Percentiles rank a stretch among this genome's conserved stretches.
These are phyloP conservation scores for Trametes sp. DNA, from an alignment of 1,284 basidiomycete species.

Conservation along the genomic window DNA sequence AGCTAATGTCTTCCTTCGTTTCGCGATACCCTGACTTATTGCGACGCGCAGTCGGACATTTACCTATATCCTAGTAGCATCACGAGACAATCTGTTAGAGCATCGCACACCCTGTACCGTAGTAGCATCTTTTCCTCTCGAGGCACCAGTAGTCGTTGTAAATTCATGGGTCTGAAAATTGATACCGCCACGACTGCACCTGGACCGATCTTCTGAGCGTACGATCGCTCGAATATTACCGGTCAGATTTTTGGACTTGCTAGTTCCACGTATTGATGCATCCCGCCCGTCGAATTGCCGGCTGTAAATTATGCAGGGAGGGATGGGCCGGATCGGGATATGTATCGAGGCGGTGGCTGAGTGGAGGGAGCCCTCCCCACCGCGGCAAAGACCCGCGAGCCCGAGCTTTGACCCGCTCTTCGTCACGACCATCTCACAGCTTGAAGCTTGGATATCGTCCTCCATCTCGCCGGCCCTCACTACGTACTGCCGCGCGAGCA, in stretches of 20 bases:
- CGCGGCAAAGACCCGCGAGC: neutral
- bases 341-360: conserved; percentile 16
- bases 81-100: conserved; percentile 71
- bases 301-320: neutral
- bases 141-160: conserved; percentile 37
- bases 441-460: no score
- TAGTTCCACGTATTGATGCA: neutral
- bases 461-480: no score
- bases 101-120: conserved; percentile 67
- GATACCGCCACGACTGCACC: neutral
- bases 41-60: conserved; percentile 61
- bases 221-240: no score
- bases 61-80: conserved; percentile 61
- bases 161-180: conserved; percentile 28
- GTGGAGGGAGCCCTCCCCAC: conserved; percentile 11
- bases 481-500: no score
- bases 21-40: conserved; percentile 65
- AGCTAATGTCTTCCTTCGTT: conserved; percentile 57
- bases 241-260: no score
- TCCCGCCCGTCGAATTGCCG: neutral
- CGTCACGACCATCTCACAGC: neutral
- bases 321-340: conserved; percentile 14
- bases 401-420: neutral
- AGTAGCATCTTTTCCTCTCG: conserved; percentile 45
- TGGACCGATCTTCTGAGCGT: neutral